A percentile compares a stretch with the other conserved stretches of the same genome.
These are phyloP conservation scores for Goffeauzyma gilvescens DNA, from an alignment of 768 basidiomycete genomes.

Conservation along the genomic window DNA sequence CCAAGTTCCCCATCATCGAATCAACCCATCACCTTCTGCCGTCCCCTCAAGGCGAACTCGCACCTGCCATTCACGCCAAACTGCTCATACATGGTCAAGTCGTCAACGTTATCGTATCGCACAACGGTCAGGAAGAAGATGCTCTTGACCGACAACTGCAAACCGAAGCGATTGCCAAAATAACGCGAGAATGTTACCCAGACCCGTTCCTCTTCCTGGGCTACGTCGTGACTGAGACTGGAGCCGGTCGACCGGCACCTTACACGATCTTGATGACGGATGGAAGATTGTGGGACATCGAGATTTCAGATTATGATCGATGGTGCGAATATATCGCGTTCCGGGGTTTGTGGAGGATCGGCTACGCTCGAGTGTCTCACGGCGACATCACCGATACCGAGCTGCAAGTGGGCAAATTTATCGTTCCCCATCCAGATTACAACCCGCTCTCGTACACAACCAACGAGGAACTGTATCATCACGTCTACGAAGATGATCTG, in stretches of 20 bases:
- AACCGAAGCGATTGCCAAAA: constrained; percentile 55
- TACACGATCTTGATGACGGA: constrained; percentile 26
- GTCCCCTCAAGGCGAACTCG: constrained; percentile 65
- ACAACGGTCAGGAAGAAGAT: constrained; percentile 89
- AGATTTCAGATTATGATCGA: constrained; percentile 6
- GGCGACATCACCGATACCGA: constrained; percentile 79
- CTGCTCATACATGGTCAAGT: constrained; percentile 59
- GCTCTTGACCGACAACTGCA: constrained; percentile 74
- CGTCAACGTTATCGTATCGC: constrained; percentile 66
- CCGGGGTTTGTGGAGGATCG: constrained; percentile 37
- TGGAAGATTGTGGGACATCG: constrained; percentile 2
- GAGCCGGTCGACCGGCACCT: constrained; percentile 24
- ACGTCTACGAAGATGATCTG: constrained; percentile 48
- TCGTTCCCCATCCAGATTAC: constrained; percentile 50
- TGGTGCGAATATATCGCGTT: constrained; percentile 74
- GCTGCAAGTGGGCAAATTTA: constrained; percentile 35
- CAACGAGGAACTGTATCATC: constrained; percentile 45
- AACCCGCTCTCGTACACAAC: constrained; percentile 43
- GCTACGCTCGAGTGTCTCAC: constrained; percentile 59
- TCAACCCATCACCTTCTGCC: constrained; percentile 72
- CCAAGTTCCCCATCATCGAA: constrained; percentile 78
- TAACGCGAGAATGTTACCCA: constrained; percentile 53
- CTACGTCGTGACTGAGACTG: constrained; percentile 27
- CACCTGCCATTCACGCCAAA: constrained; percentile 72
- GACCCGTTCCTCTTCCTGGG: constrained; percentile 40